A percentile compares a stretch with the other conserved stretches of the same genome.
These are phyloP conservation scores for Fraxinus americana DNA, from an alignment of 257 asterid genomes.

Conservation along the genomic window DNA sequence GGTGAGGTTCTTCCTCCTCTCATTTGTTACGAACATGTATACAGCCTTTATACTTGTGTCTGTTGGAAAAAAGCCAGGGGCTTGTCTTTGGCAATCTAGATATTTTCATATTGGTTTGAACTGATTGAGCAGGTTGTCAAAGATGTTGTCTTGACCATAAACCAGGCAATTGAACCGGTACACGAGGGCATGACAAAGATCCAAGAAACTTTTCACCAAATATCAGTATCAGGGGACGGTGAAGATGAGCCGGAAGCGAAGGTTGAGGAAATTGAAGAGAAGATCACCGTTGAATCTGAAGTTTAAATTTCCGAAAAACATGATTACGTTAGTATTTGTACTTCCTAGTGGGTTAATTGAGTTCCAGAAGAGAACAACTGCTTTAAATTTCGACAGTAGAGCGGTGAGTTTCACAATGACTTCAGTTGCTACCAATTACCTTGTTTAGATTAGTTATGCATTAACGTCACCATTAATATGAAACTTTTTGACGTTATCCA, in stretches of 20 bases:
- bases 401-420: too few relatives aligned
- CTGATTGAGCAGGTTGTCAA: constrained; percentile 60
- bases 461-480: neutral
- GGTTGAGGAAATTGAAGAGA: constrained; percentile 50
- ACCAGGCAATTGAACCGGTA: constrained; percentile 92
- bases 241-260: constrained; percentile 49
- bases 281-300: constrained; percentile 31
- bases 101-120: neutral
- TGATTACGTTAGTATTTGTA: neutral
- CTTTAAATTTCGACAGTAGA: neutral
- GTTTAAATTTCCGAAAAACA: constrained; percentile 6
- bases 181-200: constrained; percentile 91
- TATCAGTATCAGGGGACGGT: constrained; percentile 42
- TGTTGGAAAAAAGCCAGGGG: neutral
- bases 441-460: neutral
- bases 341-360: neutral
- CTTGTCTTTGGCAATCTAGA: too few relatives aligned
- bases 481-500: too few relatives aligned
- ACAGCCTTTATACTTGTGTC: neutral
- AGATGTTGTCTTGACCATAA: constrained; percentile 90
- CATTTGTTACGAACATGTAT: neutral
- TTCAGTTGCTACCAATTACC: neutral
- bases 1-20: constrained; percentile 40
- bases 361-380: neutral
- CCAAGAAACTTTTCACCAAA: constrained; percentile 80